Evolutionary conservation across 2,329 filamentous ascomycete species (phyloP), one percentile per base, ranked within the genome.

Genomic region (Neophaeococcomyces mojaviensis): DNA sequence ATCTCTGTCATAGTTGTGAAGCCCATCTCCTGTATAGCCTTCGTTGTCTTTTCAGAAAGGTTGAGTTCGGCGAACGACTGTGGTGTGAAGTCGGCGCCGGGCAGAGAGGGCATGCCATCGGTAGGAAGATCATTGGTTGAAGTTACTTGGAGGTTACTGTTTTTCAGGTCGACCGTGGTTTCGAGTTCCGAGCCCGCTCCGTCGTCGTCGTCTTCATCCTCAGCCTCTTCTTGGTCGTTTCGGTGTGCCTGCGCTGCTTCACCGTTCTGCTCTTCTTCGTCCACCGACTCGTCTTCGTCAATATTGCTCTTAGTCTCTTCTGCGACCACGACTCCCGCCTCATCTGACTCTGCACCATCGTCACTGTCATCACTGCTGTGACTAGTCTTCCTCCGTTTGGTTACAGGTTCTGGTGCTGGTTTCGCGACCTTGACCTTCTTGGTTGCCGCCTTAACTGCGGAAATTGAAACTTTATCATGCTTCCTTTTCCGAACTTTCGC

Each of bases 1-100:
- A 97, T 96, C 64, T 92, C 86, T 1, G 92, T 97, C 89, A 98
- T 96, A 39, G 77, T 89, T 60, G 85, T 82, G 63, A 97, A 96
- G 12, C 86, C 86, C 90, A 98, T 97, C 53, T 85, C 86, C 48
- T 82, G 69, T 57, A 96, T 88, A 7, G 88, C 89, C 68, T 84
- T 81, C 76, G 89, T 84, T 0, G 88, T 96, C 67, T 86, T 88
- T 19, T 89, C 84, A 1, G 87, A 92, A 9, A 98, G 76, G 45
- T 86, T 86, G 52, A 98, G 73, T 55, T 97, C 84, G 28, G 79
- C 69, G 61, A 96, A 95, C 42, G 81, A 79, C 59, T 82, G 72
- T 18, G 82, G 81, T 47, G 83, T 77, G 40, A 67, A 70, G 43
- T 77, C 77, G 24, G 78, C 73, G 24, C 72, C 73, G 2, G 81